Evolutionary conservation across 1,284 basidiomycete species (phyloP).

Genomic region (Boletellus sp.): DNA sequence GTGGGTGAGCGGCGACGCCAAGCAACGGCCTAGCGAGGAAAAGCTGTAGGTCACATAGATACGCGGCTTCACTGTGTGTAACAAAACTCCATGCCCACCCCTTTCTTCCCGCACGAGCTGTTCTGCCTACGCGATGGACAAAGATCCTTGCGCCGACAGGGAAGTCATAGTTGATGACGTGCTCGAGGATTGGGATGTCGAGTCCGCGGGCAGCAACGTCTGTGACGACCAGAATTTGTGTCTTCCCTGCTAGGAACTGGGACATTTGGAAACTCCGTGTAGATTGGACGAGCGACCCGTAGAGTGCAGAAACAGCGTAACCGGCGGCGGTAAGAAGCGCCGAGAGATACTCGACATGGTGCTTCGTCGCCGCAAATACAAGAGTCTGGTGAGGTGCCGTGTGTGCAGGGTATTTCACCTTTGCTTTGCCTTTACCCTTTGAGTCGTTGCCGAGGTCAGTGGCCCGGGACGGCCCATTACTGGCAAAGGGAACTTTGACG

Average conservation of each 20-base stretch:
- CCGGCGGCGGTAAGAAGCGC: conserved; percentile 79
- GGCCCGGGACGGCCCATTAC: conserved; percentile 26
- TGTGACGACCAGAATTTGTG: conserved; percentile 91
- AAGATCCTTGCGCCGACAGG: conserved; percentile 92
- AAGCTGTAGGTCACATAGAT: conserved; percentile 89
- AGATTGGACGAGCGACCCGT: conserved; percentile 92
- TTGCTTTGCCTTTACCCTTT: conserved; percentile 51
- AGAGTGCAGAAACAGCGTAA: conserved; percentile 96
- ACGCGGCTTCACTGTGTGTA: conserved; percentile 83
- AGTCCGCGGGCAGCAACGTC: conserved; percentile 98
- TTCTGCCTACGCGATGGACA: conserved; percentile 95
- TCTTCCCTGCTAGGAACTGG: conserved; percentile 80
- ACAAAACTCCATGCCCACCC: conserved; percentile 98
- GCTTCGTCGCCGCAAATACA: conserved; percentile 97
- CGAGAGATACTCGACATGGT: conserved; percentile 95
- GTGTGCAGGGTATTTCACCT: conserved; percentile 39
- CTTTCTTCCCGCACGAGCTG: conserved; percentile 89
- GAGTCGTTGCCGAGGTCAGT: conserved; percentile 33
- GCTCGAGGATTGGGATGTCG: conserved; percentile 91
- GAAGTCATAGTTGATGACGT: conserved; percentile 98
- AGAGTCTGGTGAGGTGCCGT: conserved; percentile 88
- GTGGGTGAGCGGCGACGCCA: conserved; percentile 36
- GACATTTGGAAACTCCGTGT: conserved; percentile 93
- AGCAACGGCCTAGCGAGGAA: conserved; percentile 87
- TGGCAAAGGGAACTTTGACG: conserved; percentile 73